phyloP scores from a whole-genome alignment of 192 early-diverging fungal genomes.

The Backusella westeae region DNA sequence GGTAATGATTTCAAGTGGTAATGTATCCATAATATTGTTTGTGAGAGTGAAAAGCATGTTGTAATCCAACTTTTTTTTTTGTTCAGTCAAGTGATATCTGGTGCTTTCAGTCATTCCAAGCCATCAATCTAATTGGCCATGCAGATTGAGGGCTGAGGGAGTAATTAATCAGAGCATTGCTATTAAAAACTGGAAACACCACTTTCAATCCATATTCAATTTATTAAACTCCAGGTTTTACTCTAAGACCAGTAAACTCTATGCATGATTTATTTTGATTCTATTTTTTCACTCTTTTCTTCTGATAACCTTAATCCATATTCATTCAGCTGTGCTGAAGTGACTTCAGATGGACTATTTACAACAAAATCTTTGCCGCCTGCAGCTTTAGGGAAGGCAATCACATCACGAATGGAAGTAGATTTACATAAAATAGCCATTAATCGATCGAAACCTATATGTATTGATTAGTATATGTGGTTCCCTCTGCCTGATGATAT shows the following conservation, averaged over 20 bases:
- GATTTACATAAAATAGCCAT: conserved; percentile 73
- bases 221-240: too few relatives aligned
- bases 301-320: conserved; percentile 56
- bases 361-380: conserved; percentile 83
- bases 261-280: neutral
- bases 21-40: too few relatives aligned
- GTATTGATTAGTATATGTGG: neutral
- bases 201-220: too few relatives aligned
- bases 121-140: too few relatives aligned
- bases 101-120: too few relatives aligned
- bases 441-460: conserved; percentile 73
- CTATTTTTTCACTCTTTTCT: neutral
- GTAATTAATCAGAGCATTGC: too few relatives aligned
- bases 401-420: conserved; percentile 81
- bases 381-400: conserved; percentile 88
- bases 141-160: too few relatives aligned
- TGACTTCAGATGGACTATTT: conserved; percentile 64
- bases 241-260: neutral
- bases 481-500: neutral
- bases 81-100: too few relatives aligned
- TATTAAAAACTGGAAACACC: too few relatives aligned
- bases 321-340: conserved; percentile 57
- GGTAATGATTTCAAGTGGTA: too few relatives aligned
- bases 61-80: too few relatives aligned
- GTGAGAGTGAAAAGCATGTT: too few relatives aligned